phyloP scores from a whole-genome alignment of 2,329 filamentous ascomycete genomes.

The Aspergillus bombycis region DNA sequence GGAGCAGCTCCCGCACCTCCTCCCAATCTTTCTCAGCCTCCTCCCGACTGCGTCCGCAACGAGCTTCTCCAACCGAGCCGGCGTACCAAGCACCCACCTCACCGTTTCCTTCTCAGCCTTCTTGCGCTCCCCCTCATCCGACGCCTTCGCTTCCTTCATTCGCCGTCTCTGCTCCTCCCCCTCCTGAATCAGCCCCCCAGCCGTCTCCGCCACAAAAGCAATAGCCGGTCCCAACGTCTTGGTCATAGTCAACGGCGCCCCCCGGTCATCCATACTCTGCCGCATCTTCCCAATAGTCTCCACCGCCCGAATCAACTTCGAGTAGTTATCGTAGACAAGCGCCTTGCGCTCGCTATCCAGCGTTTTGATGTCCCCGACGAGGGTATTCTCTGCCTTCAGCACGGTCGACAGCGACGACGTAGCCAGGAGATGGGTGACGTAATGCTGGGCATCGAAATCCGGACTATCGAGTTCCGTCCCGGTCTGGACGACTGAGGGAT shows the following conservation, averaged over 20 bases:
- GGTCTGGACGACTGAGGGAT: conserved; percentile 31
- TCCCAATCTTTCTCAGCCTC: conserved; percentile 49
- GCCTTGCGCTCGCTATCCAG: conserved; percentile 96
- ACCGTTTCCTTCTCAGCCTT: conserved; percentile 46
- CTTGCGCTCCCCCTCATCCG: conserved; percentile 22
- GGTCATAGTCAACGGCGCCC: conserved; percentile 50
- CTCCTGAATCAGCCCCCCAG: conserved; percentile 42
- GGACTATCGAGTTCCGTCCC: conserved; percentile 70
- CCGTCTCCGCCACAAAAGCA: conserved; percentile 49
- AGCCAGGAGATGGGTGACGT: conserved; percentile 46
- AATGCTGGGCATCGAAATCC: conserved; percentile 71
- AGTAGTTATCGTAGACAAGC: conserved; percentile 97
- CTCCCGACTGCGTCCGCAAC: conserved; percentile 42
- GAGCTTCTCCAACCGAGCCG: conserved; percentile 41
- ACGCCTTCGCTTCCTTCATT: conserved; percentile 30
- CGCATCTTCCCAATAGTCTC: conserved; percentile 83
- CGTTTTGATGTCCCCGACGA: conserved; percentile 74
- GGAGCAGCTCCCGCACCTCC: conserved; percentile 41
- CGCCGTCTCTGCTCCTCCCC: conserved; percentile 39
- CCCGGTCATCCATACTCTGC: conserved; percentile 50
- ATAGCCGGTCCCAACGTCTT: conserved; percentile 48
- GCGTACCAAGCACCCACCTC: conserved; percentile 48
- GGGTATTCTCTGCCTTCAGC: conserved; percentile 48
- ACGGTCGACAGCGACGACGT: conserved; percentile 47
- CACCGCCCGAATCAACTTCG: conserved; percentile 92